phyloP scores from a whole-genome alignment of 441 rosid species.

The Oxalis stricta region DNA sequence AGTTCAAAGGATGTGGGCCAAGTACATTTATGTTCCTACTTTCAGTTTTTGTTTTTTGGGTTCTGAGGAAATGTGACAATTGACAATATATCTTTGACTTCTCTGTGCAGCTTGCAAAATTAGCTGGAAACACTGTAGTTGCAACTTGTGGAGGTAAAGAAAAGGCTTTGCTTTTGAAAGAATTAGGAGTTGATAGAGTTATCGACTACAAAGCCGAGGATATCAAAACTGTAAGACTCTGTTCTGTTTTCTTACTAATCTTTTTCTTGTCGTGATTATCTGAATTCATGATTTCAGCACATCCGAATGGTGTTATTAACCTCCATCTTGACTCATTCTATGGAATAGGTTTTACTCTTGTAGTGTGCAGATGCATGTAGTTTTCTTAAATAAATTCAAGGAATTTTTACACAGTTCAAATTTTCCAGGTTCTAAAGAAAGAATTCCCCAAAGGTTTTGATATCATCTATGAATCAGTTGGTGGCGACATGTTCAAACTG shows the following conservation, averaged over 20 bases:
- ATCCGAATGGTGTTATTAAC: too few relatives aligned
- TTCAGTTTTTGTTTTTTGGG: neutral
- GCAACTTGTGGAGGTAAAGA: constrained; percentile 93
- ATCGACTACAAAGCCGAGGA: constrained; percentile 79
- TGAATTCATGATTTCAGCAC: too few relatives aligned
- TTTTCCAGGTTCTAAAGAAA: constrained; percentile 56
- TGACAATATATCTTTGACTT: neutral
- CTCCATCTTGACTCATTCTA: neutral
- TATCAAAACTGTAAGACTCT: constrained; percentile 58
- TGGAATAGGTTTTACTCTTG: neutral
- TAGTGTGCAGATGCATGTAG: neutral
- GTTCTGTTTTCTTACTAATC: neutral
- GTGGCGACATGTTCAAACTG: constrained; percentile 82
- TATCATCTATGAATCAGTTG: constrained; percentile 87
- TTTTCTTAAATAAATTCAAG: neutral
- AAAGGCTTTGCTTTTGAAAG: constrained; percentile 74
- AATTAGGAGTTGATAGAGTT: constrained; percentile 73
- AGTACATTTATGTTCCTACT: neutral
- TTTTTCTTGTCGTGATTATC: neutral
- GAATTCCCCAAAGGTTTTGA: constrained; percentile 84
- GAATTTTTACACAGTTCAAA: constrained; percentile 1
- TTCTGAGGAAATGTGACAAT: too few relatives aligned
- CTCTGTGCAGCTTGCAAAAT: constrained; percentile 68
- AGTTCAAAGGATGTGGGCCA: neutral
- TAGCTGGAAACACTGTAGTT: constrained; percentile 76